These are phyloP conservation scores for Aspergillus brasiliensis DNA, from an alignment of 2,329 filamentous ascomycete genomes.

Conservation along the genomic window DNA sequence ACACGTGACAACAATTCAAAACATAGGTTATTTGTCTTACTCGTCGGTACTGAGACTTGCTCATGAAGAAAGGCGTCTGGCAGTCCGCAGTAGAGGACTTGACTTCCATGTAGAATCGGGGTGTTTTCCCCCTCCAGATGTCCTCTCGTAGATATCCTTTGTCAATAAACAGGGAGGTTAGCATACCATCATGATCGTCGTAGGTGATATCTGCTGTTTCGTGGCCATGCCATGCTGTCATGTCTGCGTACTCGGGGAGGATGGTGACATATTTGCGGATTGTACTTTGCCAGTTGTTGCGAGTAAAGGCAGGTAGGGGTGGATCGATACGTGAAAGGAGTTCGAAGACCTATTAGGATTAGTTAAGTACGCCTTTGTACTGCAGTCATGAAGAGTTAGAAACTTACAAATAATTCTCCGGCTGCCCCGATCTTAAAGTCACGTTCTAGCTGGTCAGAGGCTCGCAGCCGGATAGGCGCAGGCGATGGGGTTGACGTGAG, in stretches of 20 bases:
- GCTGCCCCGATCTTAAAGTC: constrained; percentile 12
- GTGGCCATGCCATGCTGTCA: constrained; percentile 42
- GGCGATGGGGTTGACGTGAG: not conserved
- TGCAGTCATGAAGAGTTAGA: no score
- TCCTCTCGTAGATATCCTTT: constrained; percentile 11
- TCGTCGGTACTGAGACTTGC: constrained; percentile 46
- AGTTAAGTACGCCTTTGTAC: no score
- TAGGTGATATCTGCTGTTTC: constrained; percentile 56
- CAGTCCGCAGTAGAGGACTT: constrained; percentile 49
- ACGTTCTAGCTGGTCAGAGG: constrained; percentile 7
- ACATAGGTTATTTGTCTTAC: constrained; percentile 33
- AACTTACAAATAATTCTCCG: constrained; percentile 16
- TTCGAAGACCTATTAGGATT: constrained; percentile 13
- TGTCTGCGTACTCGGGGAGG: constrained; percentile 45
- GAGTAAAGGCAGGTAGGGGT: constrained; percentile 34
- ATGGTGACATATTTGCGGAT: constrained; percentile 46
- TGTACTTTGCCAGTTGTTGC: constrained; percentile 52
- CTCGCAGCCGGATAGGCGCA: constrained; percentile 2
- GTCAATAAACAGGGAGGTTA: constrained; percentile 14
- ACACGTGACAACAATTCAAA: no score
- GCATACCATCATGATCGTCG: constrained; percentile 18
- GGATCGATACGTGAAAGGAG: constrained; percentile 5
- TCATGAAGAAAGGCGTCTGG: constrained; percentile 52
- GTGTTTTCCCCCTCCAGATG: constrained; percentile 27
- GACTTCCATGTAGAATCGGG: constrained; percentile 54